phyloP scores from a whole-genome alignment of 371 early-diverging fungal genomes.

The Blakeslea trispora region DNA sequence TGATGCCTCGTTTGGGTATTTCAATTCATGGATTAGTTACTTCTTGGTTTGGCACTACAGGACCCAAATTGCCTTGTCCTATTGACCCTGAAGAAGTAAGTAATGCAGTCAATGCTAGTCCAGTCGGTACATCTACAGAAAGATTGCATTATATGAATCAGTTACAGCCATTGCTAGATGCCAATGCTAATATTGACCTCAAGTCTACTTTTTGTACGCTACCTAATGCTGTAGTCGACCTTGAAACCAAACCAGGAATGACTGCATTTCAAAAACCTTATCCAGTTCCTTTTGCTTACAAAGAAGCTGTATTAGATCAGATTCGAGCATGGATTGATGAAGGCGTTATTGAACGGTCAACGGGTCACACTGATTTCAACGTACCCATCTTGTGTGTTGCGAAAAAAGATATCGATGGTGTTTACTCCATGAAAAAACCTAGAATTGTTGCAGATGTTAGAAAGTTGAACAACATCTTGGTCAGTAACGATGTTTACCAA shows the following conservation, averaged over 20 bases:
- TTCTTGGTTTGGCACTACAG: background rate
- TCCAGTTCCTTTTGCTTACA: background rate
- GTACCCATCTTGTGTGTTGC: no score
- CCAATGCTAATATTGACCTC: no score
- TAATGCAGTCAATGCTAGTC: background rate
- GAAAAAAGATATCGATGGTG: no score
- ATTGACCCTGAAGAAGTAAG: constrained; percentile 9
- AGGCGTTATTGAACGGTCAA: no score
- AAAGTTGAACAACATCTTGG: constrained; percentile 1
- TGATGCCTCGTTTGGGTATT: constrained; percentile 2
- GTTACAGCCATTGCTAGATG: background rate
- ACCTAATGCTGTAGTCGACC: no score
- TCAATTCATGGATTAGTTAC: background rate
- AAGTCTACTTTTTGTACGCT: no score
- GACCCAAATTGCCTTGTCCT: background rate
- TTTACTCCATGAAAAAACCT: no score
- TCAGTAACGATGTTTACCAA: background rate
- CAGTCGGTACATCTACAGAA: background rate
- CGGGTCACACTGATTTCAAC: no score
- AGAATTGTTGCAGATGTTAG: constrained; percentile 1
- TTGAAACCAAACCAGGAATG: background rate
- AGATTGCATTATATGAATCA: background rate
- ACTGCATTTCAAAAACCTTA: background rate
- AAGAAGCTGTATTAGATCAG: background rate
- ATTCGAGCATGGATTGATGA: background rate